A percentile compares a stretch with the other conserved stretches of the same genome.
Conservation (phyloP, 2,329 filamentous ascomycete genomes). For the Coniochaeta prunicola region DNA sequence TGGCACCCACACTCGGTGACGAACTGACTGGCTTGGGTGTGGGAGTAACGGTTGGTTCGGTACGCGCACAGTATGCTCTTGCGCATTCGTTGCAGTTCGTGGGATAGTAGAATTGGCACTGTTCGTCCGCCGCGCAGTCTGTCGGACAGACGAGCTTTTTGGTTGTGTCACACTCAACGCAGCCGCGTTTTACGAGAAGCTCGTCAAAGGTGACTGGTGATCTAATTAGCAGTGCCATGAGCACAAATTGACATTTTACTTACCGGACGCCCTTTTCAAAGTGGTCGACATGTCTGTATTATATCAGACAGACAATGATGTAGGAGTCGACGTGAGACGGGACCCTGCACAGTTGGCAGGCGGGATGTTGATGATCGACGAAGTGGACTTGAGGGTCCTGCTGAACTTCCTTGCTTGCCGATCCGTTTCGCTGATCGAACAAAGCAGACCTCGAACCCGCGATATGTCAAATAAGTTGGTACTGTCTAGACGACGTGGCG, state of each 20-base stretch:
- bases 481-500: not conserved
- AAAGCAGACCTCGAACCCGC: not conserved
- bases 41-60: slow-evolving; percentile 8
- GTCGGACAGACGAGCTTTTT: slow-evolving; percentile 33
- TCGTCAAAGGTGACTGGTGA: not conserved
- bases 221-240: not conserved
- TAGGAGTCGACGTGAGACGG: not conserved
- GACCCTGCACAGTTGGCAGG: not conserved
- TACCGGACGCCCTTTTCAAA: not conserved
- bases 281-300: not conserved
- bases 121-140: slow-evolving; percentile 29
- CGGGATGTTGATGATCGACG: not conserved
- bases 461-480: not conserved
- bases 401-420: not conserved
- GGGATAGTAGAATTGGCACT: slow-evolving; percentile 38
- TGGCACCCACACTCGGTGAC: slow-evolving; percentile 69
- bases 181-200: slow-evolving; percentile 17
- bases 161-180: slow-evolving; percentile 34
- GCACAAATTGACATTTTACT: not conserved
- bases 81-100: slow-evolving; percentile 39
- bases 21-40: slow-evolving; percentile 16
- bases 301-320: not conserved
- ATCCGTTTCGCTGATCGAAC: not conserved
- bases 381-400: not conserved
- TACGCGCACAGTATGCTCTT: slow-evolving; percentile 35